Evolutionary conservation across 1,284 basidiomycete species (phyloP).

Genomic region (Mycosarcoma maydis): DNA sequence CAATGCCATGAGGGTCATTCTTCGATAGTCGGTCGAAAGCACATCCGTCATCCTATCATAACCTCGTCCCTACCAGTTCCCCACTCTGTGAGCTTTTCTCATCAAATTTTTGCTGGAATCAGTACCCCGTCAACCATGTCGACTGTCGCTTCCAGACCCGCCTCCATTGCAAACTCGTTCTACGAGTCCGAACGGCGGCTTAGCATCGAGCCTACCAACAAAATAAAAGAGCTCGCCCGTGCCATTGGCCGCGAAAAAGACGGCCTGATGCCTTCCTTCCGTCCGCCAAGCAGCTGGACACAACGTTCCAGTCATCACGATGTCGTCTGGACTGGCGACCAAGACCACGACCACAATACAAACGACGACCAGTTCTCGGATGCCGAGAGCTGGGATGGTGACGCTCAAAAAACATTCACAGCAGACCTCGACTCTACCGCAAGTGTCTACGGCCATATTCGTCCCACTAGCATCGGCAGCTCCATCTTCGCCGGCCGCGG

Average conservation of each 20-base stretch:
- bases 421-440: constrained; percentile 17
- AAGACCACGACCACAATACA: not conserved
- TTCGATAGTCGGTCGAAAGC: not conserved
- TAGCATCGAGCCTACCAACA: constrained; percentile 35
- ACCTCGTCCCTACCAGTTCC: too few relatives aligned
- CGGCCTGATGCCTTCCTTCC: constrained; percentile 25
- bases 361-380: constrained; percentile 55
- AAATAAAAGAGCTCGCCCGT: constrained; percentile 37
- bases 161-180: constrained; percentile 36
- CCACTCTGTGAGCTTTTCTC: too few relatives aligned
- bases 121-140: constrained; percentile 13
- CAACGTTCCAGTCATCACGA: constrained; percentile 39
- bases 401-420: constrained; percentile 19
- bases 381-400: constrained; percentile 52
- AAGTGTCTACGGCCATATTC: constrained; percentile 46
- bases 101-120: too few relatives aligned
- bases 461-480: constrained; percentile 50
- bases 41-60: too few relatives aligned
- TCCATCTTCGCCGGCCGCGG: constrained; percentile 57
- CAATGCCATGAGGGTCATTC: not conserved
- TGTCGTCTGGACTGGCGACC: constrained; percentile 51
- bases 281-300: constrained; percentile 46
- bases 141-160: constrained; percentile 25
- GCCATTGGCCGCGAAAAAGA: constrained; percentile 40
- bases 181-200: constrained; percentile 38